Evolutionary conservation across 2,329 filamentous ascomycete species (phyloP).

Genomic region (Claviceps humidiphila): DNA sequence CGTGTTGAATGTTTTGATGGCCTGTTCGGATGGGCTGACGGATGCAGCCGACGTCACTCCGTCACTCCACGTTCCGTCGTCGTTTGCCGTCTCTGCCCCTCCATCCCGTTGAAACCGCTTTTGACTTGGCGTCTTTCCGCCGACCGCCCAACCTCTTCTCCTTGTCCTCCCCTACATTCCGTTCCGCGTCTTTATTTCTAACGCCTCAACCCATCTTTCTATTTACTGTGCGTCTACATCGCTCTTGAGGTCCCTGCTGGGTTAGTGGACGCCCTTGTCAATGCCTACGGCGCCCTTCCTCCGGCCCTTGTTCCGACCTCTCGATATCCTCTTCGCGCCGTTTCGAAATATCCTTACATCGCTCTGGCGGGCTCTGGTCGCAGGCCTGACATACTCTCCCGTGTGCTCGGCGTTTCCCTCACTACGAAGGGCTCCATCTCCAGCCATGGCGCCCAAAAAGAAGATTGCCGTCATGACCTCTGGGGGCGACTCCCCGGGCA

Average conservation of each 20-base stretch:
- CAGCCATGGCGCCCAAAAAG: constrained; percentile 38
- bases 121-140: too few relatives aligned
- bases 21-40: neutral
- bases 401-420: constrained; percentile 6
- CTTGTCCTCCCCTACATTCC: neutral
- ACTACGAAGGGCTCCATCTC: constrained; percentile 6
- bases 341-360: constrained; percentile 15
- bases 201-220: neutral
- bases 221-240: neutral
- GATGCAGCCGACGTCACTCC: neutral
- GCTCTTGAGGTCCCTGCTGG: neutral
- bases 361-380: constrained; percentile 14
- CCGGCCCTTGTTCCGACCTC: constrained; percentile 16
- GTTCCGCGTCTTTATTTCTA: neutral
- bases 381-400: constrained; percentile 6
- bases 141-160: neutral
- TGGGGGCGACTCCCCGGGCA: constrained; percentile 85
- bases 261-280: constrained; percentile 6
- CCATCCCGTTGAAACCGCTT: neutral
- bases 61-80: neutral
- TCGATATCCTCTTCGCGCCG: constrained; percentile 16
- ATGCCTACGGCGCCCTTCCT: constrained; percentile 15
- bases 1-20: neutral
- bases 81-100: neutral
- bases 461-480: constrained; percentile 88